Conservation (phyloP, 371 early-diverging fungal genomes). For the Sporodiniella umbellata region DNA sequence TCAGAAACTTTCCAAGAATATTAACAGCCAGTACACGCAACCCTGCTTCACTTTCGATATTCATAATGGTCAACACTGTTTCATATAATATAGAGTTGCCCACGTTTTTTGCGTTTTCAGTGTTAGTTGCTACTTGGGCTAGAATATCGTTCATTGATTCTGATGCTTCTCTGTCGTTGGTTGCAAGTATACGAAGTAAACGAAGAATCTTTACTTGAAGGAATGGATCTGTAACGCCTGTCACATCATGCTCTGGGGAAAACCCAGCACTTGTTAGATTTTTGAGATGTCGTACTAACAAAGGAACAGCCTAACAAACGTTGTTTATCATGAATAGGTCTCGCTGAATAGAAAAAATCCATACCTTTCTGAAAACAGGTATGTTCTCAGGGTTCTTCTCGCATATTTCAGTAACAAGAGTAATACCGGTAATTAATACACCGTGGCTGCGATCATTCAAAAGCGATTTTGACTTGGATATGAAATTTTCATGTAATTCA, state of each 20-base stretch:
- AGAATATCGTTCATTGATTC: slow-evolving; percentile 96
- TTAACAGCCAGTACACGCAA: slow-evolving; percentile 95
- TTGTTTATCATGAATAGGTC: too few species aligned
- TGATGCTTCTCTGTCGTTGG: slow-evolving; percentile 79
- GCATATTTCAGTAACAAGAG: slow-evolving; percentile 93
- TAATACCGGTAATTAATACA: slow-evolving; percentile 88
- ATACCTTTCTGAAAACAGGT: slow-evolving; percentile 67
- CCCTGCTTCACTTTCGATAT: slow-evolving; percentile 87
- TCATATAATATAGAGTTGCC: slow-evolving; percentile 97
- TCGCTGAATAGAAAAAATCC: too few species aligned
- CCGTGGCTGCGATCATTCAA: slow-evolving; percentile 94
- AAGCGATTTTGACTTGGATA: slow-evolving; percentile 67
- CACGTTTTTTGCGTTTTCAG: slow-evolving; percentile 93
- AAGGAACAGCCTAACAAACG: slow-evolving; percentile 74
- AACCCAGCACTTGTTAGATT: slow-evolving; percentile 83
- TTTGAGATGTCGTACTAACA: slow-evolving; percentile 86
- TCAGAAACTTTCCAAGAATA: slow-evolving; percentile 93
- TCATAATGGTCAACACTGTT: slow-evolving; percentile 93
- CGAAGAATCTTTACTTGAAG: slow-evolving; percentile 93
- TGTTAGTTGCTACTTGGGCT: slow-evolving; percentile 95
- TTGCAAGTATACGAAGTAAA: slow-evolving; percentile 85
- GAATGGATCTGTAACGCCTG: slow-evolving; percentile 95
- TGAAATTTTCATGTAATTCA: slow-evolving; percentile 86
- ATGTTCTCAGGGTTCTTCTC: slow-evolving; percentile 65
- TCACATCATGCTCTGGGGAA: slow-evolving; percentile 96